Conservation (phyloP, 1,284 basidiomycete species). For the Boletus sp. region DNA sequence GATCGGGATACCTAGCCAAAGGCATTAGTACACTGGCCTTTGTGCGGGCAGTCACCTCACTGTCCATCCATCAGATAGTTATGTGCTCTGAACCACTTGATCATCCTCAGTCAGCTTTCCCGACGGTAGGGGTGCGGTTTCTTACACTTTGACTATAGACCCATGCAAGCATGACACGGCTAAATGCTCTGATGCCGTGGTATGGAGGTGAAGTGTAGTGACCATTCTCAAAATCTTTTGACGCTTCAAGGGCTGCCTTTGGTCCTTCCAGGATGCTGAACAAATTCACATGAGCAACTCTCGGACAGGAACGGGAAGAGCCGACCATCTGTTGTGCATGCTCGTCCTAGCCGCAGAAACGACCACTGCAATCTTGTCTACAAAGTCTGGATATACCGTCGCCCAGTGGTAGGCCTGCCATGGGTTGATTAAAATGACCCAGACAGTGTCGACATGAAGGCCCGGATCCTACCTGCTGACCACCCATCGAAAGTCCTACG, state of each 20-base stretch:
- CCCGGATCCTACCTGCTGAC: conserved; percentile 47
- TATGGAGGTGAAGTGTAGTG: conserved; percentile 53
- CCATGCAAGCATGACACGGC: conserved; percentile 39
- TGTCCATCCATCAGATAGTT: conserved; percentile 47
- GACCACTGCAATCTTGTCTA: conserved; percentile 45
- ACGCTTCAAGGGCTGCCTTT: conserved; percentile 54
- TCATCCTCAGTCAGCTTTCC: not conserved
- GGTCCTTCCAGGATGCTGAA: conserved; percentile 60
- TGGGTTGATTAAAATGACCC: not conserved
- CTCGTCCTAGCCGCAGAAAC: conserved; percentile 50
- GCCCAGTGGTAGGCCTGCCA: conserved; percentile 61
- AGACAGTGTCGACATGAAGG: not conserved
- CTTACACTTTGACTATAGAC: conserved; percentile 1
- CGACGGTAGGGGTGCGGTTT: not conserved
- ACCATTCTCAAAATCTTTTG: conserved; percentile 57
- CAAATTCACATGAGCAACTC: not conserved
- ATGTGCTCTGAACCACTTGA: conserved; percentile 58
- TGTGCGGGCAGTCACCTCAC: conserved; percentile 26
- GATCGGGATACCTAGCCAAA: conserved; percentile 44
- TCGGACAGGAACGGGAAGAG: not conserved
- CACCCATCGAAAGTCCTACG: conserved; percentile 65
- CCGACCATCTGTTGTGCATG: conserved; percentile 58
- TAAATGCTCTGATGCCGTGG: conserved; percentile 56
- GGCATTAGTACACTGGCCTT: conserved; percentile 2
- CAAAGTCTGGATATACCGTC: conserved; percentile 58